Evolutionary conservation across 768 basidiomycete genomes (phyloP).

Genomic region (Lactifluus rugatus): DNA sequence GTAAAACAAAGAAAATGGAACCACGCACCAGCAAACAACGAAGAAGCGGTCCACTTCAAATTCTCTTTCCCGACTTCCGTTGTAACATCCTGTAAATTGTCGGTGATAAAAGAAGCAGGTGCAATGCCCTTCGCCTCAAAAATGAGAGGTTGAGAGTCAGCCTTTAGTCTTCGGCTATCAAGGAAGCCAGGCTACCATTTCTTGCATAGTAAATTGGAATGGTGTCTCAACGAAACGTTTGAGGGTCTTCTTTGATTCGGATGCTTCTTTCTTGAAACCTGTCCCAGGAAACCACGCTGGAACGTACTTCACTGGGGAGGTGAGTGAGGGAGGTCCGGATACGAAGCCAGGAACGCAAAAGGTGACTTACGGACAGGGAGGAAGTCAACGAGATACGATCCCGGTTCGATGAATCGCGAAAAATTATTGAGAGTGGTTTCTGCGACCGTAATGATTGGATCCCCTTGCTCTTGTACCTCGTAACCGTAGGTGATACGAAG

Average conservation of each 20-base stretch:
- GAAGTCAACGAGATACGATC: background rate
- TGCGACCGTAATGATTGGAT: background rate
- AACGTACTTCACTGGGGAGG: constrained; percentile 1
- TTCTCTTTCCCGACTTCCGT: background rate
- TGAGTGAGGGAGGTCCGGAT: background rate
- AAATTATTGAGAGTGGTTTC: background rate
- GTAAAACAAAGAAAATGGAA: background rate
- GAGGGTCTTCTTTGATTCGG: background rate
- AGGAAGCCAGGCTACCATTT: background rate
- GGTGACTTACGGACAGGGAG: background rate
- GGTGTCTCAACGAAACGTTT: background rate
- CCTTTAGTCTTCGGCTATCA: background rate
- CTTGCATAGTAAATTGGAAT: background rate
- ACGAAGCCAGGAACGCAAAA: background rate
- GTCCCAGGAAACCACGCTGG: constrained; percentile 2
- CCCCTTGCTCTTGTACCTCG: background rate
- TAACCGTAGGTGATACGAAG: constrained; percentile 22
- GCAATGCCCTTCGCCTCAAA: constrained; percentile 1
- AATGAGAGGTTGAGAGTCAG: background rate
- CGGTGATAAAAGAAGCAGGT: background rate
- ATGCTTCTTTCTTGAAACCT: background rate
- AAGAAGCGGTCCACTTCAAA: constrained; percentile 4
- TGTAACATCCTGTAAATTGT: background rate
- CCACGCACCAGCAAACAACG: constrained; percentile 6
- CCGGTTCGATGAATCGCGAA: background rate